These are phyloP conservation scores for Metschnikowia amazonensis DNA, from an alignment of 805 yeast species.

Conservation along the genomic window DNA sequence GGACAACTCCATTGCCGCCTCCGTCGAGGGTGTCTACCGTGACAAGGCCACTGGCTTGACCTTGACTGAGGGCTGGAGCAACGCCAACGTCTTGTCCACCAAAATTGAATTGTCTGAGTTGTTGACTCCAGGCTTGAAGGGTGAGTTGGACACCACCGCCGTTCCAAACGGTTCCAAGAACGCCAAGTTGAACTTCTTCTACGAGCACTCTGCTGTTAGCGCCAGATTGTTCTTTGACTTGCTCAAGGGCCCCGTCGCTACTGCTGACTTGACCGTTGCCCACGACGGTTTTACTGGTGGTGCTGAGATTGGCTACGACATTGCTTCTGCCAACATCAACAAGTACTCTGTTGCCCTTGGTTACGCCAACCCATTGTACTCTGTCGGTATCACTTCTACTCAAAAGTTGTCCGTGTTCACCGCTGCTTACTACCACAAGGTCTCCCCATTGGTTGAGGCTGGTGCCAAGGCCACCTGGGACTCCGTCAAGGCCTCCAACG, in stretches of 20 bases:
- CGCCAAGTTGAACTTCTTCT: constrained; percentile 86
- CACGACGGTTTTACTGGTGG: constrained; percentile 97
- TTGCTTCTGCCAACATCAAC: constrained; percentile 86
- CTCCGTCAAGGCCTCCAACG: constrained; percentile 75
- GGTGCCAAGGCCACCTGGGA: constrained; percentile 98
- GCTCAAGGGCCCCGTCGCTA: constrained; percentile 91
- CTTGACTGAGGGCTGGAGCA: constrained; percentile 97
- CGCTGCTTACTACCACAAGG: constrained; percentile 96
- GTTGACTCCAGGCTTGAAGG: constrained; percentile 91
- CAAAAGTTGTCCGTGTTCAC: constrained; percentile 84
- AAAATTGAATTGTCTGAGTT: constrained; percentile 89
- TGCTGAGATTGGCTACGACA: constrained; percentile 95
- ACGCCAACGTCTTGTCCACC: constrained; percentile 86
- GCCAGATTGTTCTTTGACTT: constrained; percentile 94
- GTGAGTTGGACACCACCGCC: constrained; percentile 83
- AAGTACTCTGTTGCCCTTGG: constrained; percentile 93
- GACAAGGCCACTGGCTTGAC: constrained; percentile 92
- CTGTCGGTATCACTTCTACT: constrained; percentile 79
- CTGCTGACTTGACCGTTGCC: constrained; percentile 92
- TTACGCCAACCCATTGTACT: constrained; percentile 83
- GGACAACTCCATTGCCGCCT: constrained; percentile 80
- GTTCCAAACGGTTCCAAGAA: constrained; percentile 81
- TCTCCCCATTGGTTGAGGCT: constrained; percentile 85
- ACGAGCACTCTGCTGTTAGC: constrained; percentile 87
- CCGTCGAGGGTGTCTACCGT: constrained; percentile 84